Base-by-base conservation (phyloP, 164 flowering plant genomes). In the Sedum album region DNA sequence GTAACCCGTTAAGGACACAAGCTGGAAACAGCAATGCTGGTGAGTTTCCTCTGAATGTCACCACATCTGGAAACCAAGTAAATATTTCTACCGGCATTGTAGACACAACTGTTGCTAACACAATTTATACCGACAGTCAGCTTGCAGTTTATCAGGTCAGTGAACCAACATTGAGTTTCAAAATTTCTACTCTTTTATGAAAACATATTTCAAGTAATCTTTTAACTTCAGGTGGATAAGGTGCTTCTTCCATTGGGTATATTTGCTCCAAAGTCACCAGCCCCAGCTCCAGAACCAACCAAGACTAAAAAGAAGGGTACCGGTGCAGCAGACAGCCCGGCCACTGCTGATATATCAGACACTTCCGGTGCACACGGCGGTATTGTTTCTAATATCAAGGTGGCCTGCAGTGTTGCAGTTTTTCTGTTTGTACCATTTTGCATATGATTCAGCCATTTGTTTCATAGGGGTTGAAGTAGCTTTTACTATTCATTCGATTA, bases 1-100 rank as follows among this genome's bases (percentile, higher is more conserved):
- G 89, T 76, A 94, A 94, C 71, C 99, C 97, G 0, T 62, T 92
- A 28, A 60, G 88, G 15, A 91, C 99, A 0, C 91, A 87, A 49
- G 97, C 97, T 4, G 95, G 97, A 11, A 72, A 79, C 71, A 74
- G 71, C 64, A 61, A 51, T n/a, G 55, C 68, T 1, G 83, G 81
- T 0, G 75, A 74, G 70, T 88, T 78, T 38, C 92, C 89, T 0
- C 72, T 95, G 9, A 91, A 88, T 69, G 79, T 95, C 23, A 87
- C 92, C 13, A 83, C 90, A 1, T 60, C 79, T 0, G 94, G 88
- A 23, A 86, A 72, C 68, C 75, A 75, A 23, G 94, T 92, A 26
- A 90, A 87, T 31, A 68, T 94, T 0, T 73, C 92, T 0, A 82
- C 96, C 0, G 99, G 97, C 0, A 67, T 87, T 0, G 82, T 74